Evolutionary conservation across 495 filamentous ascomycete genomes (phyloP).

Genomic region (Podospora appendiculata): DNA sequence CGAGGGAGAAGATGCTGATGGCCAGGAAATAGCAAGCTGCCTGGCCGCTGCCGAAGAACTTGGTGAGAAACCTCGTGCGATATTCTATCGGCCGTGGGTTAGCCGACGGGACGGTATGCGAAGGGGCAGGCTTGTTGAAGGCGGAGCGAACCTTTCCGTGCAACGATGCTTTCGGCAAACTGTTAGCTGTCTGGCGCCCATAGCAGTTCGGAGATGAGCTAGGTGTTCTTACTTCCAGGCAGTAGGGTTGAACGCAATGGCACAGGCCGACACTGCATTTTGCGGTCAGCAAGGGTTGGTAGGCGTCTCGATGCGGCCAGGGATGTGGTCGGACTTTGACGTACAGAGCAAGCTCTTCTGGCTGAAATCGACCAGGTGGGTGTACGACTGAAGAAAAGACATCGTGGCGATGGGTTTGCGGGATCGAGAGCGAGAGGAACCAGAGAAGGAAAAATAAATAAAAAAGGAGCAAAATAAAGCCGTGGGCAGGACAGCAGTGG

Average conservation of each 20-base stretch:
- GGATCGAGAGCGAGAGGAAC: not conserved
- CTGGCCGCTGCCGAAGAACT: constrained; percentile 73
- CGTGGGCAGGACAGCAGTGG: no score
- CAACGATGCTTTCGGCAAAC: constrained; percentile 45
- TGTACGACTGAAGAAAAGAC: constrained; percentile 19
- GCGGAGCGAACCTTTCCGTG: constrained; percentile 52
- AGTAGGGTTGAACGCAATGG: constrained; percentile 69
- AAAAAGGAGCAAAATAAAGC: not conserved
- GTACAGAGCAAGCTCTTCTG: constrained; percentile 58
- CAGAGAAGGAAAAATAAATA: not conserved
- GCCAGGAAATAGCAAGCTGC: constrained; percentile 87
- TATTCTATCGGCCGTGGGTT: constrained; percentile 56
- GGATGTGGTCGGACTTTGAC: constrained; percentile 13
- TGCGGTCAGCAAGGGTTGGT: constrained; percentile 3
- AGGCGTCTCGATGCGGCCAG: not conserved
- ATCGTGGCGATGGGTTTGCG: constrained; percentile 14
- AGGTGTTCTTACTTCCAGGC: constrained; percentile 66
- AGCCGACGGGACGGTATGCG: not conserved
- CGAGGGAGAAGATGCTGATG: constrained; percentile 79
- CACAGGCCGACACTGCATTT: constrained; percentile 51
- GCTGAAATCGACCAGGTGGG: constrained; percentile 51
- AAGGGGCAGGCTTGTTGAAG: not conserved
- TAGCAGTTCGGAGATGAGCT: not conserved
- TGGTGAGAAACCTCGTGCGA: constrained; percentile 78
- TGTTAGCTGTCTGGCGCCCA: not conserved